Percentiles rank a stretch among this genome's conserved stretches.
These are phyloP conservation scores for Adansonia digitata DNA, from an alignment of 345 rosid genomes.

Conservation along the genomic window DNA sequence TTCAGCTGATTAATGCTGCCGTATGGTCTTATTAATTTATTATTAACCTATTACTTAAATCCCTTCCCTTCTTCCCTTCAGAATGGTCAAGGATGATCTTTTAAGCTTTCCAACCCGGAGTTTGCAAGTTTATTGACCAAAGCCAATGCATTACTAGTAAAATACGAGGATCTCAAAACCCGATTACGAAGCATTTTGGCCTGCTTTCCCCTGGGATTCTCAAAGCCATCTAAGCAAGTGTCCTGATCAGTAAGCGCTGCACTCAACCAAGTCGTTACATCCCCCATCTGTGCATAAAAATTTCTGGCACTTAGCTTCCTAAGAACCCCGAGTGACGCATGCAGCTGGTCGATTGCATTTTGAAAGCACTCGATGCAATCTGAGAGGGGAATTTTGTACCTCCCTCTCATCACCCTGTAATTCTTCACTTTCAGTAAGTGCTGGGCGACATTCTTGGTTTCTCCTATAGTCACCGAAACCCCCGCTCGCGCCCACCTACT, in stretches of 20 bases:
- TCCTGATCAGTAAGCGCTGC: conserved; percentile 60
- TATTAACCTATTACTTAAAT: neutral
- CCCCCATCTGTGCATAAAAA: conserved; percentile 53
- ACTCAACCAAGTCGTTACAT: conserved; percentile 68
- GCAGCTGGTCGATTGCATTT: conserved; percentile 56
- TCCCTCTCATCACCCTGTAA: conserved; percentile 21
- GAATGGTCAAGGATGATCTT: neutral
- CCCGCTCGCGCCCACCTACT: conserved; percentile 84
- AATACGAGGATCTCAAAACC: conserved; percentile 41
- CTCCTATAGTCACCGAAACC: conserved; percentile 61
- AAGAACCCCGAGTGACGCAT: conserved; percentile 49
- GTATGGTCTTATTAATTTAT: neutral
- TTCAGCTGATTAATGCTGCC: neutral
- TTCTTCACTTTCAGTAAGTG: conserved; percentile 33
- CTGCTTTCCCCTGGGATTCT: conserved; percentile 25
- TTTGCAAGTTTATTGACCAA: conserved; percentile 69
- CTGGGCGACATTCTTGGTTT: conserved; percentile 39
- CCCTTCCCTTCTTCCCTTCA: neutral
- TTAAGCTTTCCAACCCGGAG: conserved; percentile 30
- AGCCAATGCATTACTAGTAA: conserved; percentile 80
- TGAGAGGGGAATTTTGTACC: conserved; percentile 44
- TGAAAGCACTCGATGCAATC: conserved; percentile 66
- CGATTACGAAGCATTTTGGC: conserved; percentile 20
- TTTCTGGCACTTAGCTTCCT: conserved; percentile 41
- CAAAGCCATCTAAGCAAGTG: conserved; percentile 81